Evolutionary conservation across 1,284 basidiomycete genomes (phyloP).

Genomic region (Sporisorium scitamineum): DNA sequence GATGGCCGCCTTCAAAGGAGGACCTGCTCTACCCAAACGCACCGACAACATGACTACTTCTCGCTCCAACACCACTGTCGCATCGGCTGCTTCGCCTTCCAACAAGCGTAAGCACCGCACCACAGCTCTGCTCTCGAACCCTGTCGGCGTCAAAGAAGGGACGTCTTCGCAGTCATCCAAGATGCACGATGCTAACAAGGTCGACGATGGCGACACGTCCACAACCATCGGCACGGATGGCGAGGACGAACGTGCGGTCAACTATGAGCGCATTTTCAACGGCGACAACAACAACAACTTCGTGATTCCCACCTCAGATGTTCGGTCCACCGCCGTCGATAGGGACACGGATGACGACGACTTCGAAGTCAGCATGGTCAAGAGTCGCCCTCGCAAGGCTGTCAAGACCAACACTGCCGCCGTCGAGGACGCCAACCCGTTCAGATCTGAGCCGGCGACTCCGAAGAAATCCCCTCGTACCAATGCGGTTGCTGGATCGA

Average conservation of each 20-base stretch:
- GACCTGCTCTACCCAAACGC: constrained; percentile 30
- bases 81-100: background rate
- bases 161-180: background rate
- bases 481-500: constrained; percentile 1
- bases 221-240: background rate
- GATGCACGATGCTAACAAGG: constrained; percentile 1
- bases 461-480: constrained; percentile 13
- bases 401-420: background rate
- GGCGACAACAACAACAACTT: background rate
- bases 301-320: constrained; percentile 6
- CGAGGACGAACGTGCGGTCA: background rate
- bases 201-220: background rate
- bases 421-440: background rate
- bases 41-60: background rate
- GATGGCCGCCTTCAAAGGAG: constrained; percentile 31
- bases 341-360: background rate
- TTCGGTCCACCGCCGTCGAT: constrained; percentile 18
- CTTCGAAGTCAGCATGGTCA: background rate
- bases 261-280: background rate
- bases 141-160: background rate
- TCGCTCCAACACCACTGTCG: background rate
- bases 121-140: constrained; percentile 26
- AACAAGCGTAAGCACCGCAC: constrained; percentile 15
- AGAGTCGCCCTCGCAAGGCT: background rate
- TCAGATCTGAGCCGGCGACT: constrained; percentile 10